Conservation (phyloP, 2,329 filamentous ascomycete species). For the Aureobasidium sp. region DNA sequence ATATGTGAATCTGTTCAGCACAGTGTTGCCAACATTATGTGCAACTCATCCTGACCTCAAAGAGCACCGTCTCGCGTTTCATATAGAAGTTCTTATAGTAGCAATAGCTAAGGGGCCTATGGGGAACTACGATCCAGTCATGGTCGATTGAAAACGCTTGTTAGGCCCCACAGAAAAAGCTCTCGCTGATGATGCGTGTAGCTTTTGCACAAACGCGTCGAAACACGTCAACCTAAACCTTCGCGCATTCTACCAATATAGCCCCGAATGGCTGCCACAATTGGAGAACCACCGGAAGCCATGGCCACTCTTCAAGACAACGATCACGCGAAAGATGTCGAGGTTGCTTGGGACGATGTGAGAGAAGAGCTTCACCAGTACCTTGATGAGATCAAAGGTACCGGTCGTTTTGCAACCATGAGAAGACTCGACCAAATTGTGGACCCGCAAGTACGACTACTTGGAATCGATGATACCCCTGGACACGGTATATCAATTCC, state of each 20-base stretch:
- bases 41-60: background rate
- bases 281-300: background rate
- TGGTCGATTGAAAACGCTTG: background rate
- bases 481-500: constrained; percentile 10
- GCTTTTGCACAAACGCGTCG: background rate
- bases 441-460: background rate
- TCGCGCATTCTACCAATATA: background rate
- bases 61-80: background rate
- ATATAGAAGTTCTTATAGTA: background rate
- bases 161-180: background rate
- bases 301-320: background rate
- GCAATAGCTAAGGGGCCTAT: background rate
- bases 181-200: background rate
- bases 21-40: background rate
- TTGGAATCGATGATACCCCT: background rate
- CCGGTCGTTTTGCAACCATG: background rate
- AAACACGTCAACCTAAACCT: constrained; percentile 1
- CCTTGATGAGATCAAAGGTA: background rate
- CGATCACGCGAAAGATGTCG: background rate
- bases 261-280: background rate
- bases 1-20: background rate
- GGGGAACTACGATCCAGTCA: background rate
- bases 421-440: background rate
- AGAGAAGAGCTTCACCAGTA: background rate
- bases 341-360: background rate